These are phyloP conservation scores for Backusella psychrophila DNA, from an alignment of 192 early-diverging fungal species.

Conservation along the genomic window DNA sequence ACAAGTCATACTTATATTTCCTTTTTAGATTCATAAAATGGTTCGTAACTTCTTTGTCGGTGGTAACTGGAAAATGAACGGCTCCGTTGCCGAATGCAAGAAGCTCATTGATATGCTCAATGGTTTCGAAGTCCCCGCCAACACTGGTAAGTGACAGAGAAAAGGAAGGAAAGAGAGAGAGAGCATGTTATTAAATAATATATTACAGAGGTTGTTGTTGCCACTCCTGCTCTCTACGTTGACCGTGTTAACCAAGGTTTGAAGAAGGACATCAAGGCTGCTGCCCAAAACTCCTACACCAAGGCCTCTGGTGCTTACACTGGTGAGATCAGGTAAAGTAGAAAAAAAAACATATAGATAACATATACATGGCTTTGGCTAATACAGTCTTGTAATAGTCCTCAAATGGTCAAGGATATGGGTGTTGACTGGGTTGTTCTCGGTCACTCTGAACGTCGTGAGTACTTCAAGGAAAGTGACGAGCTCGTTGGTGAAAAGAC, in stretches of 20 bases:
- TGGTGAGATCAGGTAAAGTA: constrained; percentile 82
- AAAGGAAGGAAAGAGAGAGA: not conserved
- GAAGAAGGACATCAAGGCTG: constrained; percentile 83
- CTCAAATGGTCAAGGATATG: constrained; percentile 96
- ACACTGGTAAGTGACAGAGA: constrained; percentile 61
- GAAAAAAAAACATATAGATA: not conserved
- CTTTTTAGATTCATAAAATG: constrained; percentile 33
- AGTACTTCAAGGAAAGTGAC: constrained; percentile 86
- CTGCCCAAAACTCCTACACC: constrained; percentile 94
- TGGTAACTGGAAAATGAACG: constrained; percentile 99
- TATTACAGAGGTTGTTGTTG: constrained; percentile 90
- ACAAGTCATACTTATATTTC: not conserved
- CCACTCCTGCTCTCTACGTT: constrained; percentile 91
- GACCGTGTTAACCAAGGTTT: constrained; percentile 73
- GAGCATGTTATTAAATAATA: not conserved
- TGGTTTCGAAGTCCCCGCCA: constrained; percentile 55
- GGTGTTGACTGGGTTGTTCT: constrained; percentile 94
- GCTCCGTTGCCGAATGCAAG: constrained; percentile 70
- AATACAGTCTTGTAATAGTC: constrained; percentile 34
- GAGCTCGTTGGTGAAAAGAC: constrained; percentile 89
- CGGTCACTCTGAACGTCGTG: constrained; percentile 98
- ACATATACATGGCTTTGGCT: too few species aligned
- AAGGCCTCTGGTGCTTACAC: constrained; percentile 93
- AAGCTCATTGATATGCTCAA: constrained; percentile 79
- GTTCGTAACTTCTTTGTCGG: constrained; percentile 87